Conservation (phyloP, 2,329 filamentous ascomycete species). For the Parastagonospora nodorum region DNA sequence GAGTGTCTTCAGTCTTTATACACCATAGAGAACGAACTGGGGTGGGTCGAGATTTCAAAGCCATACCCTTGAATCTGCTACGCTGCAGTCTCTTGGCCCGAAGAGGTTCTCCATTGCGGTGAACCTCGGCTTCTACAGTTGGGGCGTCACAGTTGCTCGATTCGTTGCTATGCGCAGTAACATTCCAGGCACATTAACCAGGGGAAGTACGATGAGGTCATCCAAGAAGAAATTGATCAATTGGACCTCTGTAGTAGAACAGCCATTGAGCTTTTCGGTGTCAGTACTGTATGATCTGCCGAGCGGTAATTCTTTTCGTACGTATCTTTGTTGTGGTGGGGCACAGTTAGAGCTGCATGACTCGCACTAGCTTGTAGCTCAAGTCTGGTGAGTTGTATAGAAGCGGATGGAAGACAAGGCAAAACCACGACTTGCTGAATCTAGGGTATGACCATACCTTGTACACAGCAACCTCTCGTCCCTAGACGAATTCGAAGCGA, state of each 20-base stretch:
- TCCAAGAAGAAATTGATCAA: too few relatives aligned
- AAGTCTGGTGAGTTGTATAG: too few relatives aligned
- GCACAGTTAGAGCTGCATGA: not conserved
- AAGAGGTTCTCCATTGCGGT: slow-evolving; percentile 7
- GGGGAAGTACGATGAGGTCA: too few relatives aligned
- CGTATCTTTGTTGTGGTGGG: not conserved
- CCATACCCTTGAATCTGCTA: not conserved
- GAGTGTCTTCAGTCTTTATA: not conserved
- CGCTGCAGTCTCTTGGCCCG: slow-evolving; percentile 1
- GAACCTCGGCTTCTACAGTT: slow-evolving; percentile 15
- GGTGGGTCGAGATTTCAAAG: slow-evolving; percentile 3
- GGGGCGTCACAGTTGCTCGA: not conserved
- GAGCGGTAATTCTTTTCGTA: not conserved
- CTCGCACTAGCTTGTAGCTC: not conserved
- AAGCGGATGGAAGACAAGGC: too few relatives aligned
- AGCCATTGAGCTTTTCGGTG: too few relatives aligned
- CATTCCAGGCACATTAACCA: not conserved
- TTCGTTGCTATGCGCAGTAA: not conserved
- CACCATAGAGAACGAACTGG: not conserved
- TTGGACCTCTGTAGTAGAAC: too few relatives aligned
- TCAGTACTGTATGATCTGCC: too few relatives aligned
- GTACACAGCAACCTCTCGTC: too few relatives aligned
- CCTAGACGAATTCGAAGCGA: too few relatives aligned
- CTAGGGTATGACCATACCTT: too few relatives aligned
- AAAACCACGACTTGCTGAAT: too few relatives aligned